A percentile compares a stretch with the other conserved stretches of the same genome.
phyloP scores from a whole-genome alignment of 352 stramenopile species.

The Phytophthora brassicae region DNA sequence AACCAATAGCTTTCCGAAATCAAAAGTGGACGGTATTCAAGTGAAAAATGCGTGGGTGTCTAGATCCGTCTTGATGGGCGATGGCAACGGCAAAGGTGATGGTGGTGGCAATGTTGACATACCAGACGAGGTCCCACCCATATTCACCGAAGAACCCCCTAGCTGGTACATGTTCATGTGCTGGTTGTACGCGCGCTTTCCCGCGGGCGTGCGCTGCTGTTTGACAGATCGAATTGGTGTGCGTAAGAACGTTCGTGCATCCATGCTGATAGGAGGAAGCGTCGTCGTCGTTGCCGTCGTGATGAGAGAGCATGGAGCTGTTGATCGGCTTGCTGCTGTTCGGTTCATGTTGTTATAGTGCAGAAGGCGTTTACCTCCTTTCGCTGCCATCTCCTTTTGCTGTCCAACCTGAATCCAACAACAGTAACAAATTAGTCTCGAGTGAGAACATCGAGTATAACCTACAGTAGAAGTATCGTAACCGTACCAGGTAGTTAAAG shows the following conservation, averaged over 20 bases:
- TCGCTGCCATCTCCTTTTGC: conserved; percentile 71
- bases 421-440: conserved; percentile 1
- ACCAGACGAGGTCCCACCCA: conserved; percentile 5
- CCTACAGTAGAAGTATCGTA: no score
- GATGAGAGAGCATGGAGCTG: conserved; percentile 22
- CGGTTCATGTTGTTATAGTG: conserved; percentile 34
- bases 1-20: neutral
- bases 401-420: conserved; percentile 44
- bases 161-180: conserved; percentile 31
- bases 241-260: conserved; percentile 31
- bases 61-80: conserved; percentile 83
- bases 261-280: conserved; percentile 35
- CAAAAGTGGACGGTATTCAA: conserved; percentile 28
- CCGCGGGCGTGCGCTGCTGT: conserved; percentile 23
- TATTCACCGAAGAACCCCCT: conserved; percentile 17
- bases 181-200: conserved; percentile 25
- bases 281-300: conserved; percentile 25
- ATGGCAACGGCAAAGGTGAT: conserved; percentile 65
- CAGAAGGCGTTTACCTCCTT: conserved; percentile 40
- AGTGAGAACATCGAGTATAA: neutral
- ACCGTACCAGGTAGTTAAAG: conserved; percentile 90
- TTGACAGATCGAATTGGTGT: conserved; percentile 32
- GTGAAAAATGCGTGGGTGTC: conserved; percentile 88
- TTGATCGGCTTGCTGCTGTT: conserved; percentile 7
- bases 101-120: conserved; percentile 30